Evolutionary conservation across 495 filamentous ascomycete genomes (phyloP).

Genomic region (Podospora appendiculata): DNA sequence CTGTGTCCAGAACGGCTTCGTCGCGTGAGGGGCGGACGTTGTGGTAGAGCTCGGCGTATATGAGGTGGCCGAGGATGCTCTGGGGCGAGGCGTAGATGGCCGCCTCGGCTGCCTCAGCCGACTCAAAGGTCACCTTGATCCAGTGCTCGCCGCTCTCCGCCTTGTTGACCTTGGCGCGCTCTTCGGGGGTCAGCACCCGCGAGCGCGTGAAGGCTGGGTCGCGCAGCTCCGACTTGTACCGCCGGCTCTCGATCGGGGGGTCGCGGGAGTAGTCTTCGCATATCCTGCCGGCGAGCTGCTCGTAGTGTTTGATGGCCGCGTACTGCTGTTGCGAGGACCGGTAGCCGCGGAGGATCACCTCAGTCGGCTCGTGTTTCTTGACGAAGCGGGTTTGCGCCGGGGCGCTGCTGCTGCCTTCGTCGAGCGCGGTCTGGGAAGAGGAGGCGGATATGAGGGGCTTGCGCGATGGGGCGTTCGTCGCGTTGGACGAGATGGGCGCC

Average conservation of each 20-base stretch:
- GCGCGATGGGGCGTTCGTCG: slow-evolving; percentile 20
- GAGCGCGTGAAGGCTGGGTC: slow-evolving; percentile 53
- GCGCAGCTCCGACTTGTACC: slow-evolving; percentile 54
- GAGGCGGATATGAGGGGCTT: slow-evolving; percentile 12
- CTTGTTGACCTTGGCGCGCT: slow-evolving; percentile 65
- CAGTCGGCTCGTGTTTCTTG: slow-evolving; percentile 47
- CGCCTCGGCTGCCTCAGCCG: slow-evolving; percentile 65
- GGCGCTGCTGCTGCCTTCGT: slow-evolving; percentile 16
- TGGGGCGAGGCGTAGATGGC: slow-evolving; percentile 72
- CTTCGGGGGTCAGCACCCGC: slow-evolving; percentile 54
- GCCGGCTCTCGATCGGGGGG: slow-evolving; percentile 45
- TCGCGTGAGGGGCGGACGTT: slow-evolving; percentile 63
- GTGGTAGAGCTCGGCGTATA: slow-evolving; percentile 71
- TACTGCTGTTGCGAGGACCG: slow-evolving; percentile 62
- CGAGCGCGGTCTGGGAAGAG: slow-evolving; percentile 14
- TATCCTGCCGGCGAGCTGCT: slow-evolving; percentile 69
- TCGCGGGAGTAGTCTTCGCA: slow-evolving; percentile 85
- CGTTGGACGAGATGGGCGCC: slow-evolving; percentile 4
- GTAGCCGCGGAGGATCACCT: slow-evolving; percentile 81
- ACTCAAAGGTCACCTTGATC: slow-evolving; percentile 92
- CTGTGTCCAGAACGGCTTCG: slow-evolving; percentile 20
- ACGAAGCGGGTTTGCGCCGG: slow-evolving; percentile 12
- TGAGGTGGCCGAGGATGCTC: slow-evolving; percentile 63
- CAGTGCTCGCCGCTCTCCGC: slow-evolving; percentile 76
- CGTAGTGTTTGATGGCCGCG: slow-evolving; percentile 78